Percentiles rank a stretch among this genome's conserved stretches.
Evolutionary conservation across 1,284 basidiomycete species (phyloP).

Genomic region (Salmacisia buchloeana): DNA sequence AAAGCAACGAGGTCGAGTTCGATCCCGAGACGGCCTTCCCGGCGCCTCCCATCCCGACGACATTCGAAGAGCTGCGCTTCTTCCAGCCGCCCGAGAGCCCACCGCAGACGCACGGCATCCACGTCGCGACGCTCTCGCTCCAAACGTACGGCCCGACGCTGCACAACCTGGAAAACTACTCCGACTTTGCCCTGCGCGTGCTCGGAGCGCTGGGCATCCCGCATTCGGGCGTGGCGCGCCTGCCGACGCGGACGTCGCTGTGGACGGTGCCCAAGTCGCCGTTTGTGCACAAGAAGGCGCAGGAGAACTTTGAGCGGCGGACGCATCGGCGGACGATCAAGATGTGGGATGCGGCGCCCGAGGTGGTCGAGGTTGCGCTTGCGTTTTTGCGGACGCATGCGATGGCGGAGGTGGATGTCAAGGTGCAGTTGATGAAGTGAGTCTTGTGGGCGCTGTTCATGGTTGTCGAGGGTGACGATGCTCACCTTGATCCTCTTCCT

Average conservation of each 20-base stretch:
- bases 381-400: constrained; percentile 72
- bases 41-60: neutral
- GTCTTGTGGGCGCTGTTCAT: too few relatives aligned
- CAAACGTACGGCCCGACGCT: constrained; percentile 64
- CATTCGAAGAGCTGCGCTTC: constrained; percentile 7
- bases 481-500: too few relatives aligned
- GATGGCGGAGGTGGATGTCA: constrained; percentile 79
- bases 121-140: constrained; percentile 77
- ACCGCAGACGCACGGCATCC: constrained; percentile 62
- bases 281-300: constrained; percentile 88
- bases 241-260: constrained; percentile 72
- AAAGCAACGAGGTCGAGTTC: too few relatives aligned
- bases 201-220: constrained; percentile 80
- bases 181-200: constrained; percentile 76
- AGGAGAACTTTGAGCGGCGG: constrained; percentile 88
- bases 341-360: constrained; percentile 78
- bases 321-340: constrained; percentile 81
- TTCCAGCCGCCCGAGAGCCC: constrained; percentile 3
- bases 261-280: constrained; percentile 83
- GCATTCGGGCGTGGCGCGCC: constrained; percentile 62
- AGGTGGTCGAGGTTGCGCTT: constrained; percentile 75
- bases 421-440: constrained; percentile 64
- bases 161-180: constrained; percentile 66
- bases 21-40: too few relatives aligned
- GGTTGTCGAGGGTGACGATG: too few relatives aligned